These are phyloP conservation scores for Phlebiopsis flavidoalba DNA, from an alignment of 768 basidiomycete species.

Conservation along the genomic window DNA sequence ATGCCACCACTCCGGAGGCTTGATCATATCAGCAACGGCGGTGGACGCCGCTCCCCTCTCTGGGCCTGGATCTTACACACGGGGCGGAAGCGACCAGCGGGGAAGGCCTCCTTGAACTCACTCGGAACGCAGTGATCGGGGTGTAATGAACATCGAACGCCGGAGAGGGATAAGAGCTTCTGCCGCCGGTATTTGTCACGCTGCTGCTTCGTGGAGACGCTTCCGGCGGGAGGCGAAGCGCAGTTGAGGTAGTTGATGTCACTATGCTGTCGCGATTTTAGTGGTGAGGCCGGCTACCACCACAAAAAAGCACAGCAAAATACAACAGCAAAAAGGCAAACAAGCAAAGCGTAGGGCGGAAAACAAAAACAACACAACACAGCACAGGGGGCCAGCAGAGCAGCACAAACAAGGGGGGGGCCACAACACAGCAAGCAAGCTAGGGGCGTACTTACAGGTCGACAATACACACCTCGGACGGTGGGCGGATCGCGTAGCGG, in stretches of 20 bases:
- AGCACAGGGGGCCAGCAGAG: background rate
- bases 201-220: conserved; percentile 73
- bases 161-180: conserved; percentile 56
- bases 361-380: background rate
- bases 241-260: conserved; percentile 54
- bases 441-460: conserved; percentile 47
- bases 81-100: conserved; percentile 85
- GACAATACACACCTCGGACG: conserved; percentile 74
- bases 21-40: conserved; percentile 85
- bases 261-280: conserved; percentile 7
- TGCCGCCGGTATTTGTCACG: conserved; percentile 73
- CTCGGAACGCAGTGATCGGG: conserved; percentile 86
- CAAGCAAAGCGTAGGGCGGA: too few relatives aligned
- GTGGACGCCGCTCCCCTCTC: conserved; percentile 66
- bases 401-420: conserved; percentile 13
- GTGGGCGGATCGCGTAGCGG: conserved; percentile 67
- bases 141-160: conserved; percentile 84
- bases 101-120: conserved; percentile 94
- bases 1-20: conserved; percentile 93
- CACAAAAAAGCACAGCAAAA: too few relatives aligned
- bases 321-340: too few relatives aligned
- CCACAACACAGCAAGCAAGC: too few relatives aligned
- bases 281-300: background rate
- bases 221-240: conserved; percentile 69
- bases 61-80: conserved; percentile 89